Conservation (phyloP, 2,329 filamentous ascomycete species). For the Colletotrichum spaethianum region DNA sequence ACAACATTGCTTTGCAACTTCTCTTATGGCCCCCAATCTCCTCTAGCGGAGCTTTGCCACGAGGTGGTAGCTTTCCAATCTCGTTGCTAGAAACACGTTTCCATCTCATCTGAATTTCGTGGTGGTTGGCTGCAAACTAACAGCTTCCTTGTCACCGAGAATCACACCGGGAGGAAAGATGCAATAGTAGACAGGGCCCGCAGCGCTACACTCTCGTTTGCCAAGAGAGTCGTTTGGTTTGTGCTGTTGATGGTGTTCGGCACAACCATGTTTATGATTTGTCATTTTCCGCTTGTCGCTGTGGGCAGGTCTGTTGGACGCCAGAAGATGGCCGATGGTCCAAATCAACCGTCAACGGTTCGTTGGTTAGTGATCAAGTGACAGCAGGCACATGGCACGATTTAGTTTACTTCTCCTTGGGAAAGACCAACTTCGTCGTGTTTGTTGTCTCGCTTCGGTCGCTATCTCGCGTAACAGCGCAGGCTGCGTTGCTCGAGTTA, state of each 20-base stretch:
- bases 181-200: neutral
- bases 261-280: neutral
- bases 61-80: neutral
- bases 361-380: neutral
- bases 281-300: neutral
- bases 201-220: slow-evolving; percentile 3
- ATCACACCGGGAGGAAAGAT: neutral
- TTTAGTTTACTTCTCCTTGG: neutral
- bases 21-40: neutral
- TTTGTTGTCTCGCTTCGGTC: slow-evolving; percentile 30
- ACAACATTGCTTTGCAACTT: neutral
- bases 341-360: neutral
- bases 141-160: slow-evolving; percentile 9
- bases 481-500: slow-evolving; percentile 25
- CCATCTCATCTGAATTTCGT: slow-evolving; percentile 11
- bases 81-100: slow-evolving; percentile 23
- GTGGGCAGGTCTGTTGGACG: neutral
- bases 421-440: neutral
- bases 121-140: slow-evolving; percentile 15
- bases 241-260: neutral
- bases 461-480: slow-evolving; percentile 32
- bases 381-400: slow-evolving; percentile 24
- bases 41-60: neutral
- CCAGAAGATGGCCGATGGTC: neutral
- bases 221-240: slow-evolving; percentile 31